Conservation (phyloP, 805 yeast species). For the Yamadazyma endophytica region DNA sequence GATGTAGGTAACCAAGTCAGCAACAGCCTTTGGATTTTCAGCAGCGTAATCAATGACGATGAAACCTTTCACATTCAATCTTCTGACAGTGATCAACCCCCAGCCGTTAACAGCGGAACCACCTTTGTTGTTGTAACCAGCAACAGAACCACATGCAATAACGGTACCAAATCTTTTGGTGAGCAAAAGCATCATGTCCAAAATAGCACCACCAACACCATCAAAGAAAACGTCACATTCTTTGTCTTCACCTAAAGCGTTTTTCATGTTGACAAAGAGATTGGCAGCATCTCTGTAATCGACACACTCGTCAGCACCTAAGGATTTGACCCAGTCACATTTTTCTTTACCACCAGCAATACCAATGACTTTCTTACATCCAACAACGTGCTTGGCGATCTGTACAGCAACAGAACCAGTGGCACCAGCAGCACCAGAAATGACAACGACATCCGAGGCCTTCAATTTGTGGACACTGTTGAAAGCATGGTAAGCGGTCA, state of each 20-base stretch:
- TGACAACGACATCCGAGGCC: slow-evolving; percentile 17
- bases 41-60: slow-evolving; percentile 15
- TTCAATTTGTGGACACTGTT: slow-evolving; percentile 29
- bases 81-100: slow-evolving; percentile 17
- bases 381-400: slow-evolving; percentile 24
- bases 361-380: slow-evolving; percentile 25
- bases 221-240: slow-evolving; percentile 31
- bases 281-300: slow-evolving; percentile 49
- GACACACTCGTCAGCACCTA: slow-evolving; percentile 51
- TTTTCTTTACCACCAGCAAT: slow-evolving; percentile 42
- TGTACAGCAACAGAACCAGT: slow-evolving; percentile 30
- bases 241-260: slow-evolving; percentile 29
- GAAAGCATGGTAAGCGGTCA: slow-evolving; percentile 28
- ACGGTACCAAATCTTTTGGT: slow-evolving; percentile 18
- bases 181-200: slow-evolving; percentile 14
- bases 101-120: slow-evolving; percentile 17
- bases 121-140: slow-evolving; percentile 28
- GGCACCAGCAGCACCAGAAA: slow-evolving; percentile 33
- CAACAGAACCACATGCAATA: slow-evolving; percentile 27
- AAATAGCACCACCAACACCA: slow-evolving; percentile 21
- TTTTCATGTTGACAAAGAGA: slow-evolving; percentile 11
- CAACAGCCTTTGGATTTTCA: slow-evolving; percentile 10
- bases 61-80: slow-evolving; percentile 18
- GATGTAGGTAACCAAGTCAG: slow-evolving; percentile 11
- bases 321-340: slow-evolving; percentile 46